Base-by-base conservation (phyloP, 257 asterid genomes). In the Salvia miltiorrhiza region DNA sequence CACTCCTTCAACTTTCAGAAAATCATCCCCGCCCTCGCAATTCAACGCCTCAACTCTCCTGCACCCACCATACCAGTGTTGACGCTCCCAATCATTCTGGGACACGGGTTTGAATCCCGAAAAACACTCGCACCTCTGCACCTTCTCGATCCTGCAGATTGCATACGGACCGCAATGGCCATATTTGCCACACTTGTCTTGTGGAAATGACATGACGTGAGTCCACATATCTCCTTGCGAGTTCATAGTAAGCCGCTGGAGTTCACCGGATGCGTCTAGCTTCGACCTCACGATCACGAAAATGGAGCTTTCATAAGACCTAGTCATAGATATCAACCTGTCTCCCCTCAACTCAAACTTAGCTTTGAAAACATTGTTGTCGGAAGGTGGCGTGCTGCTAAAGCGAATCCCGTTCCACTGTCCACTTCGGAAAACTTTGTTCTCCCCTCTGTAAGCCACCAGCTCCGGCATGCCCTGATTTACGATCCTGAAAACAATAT, bases 331-430 rank as follows among this genome's bases (percentile, higher is more conserved):
- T 11, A 65, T 23, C 57, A 67, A 4, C 28, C 19, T 39, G 13
- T 41, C 75, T 60, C 2, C 20, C 8, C 20, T 17, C 24, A 72
- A 41, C 10, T 1, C 53, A 13, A 30, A 0, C 0, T 20, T 28
- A 5, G 59, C 30, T 1, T 20, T 32, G 13, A 26, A 54, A 14
- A n/a, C 12, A 7, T 23, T 12, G 26, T 12, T 66, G 3, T 66
- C 62, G 19, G 37, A n/a, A 6, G 19, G 19, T 17, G 74, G 76
- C 0, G 5, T 3, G 5, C 82, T 71, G 28, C 33, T 16, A 0
- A 81, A 71, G 39, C 16, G 54, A 5, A 67, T 32, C 24, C 86
- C 83, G 4, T 78, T 78, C 83, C 83, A 21, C 30, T 65, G 62
- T 10, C 85, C 85, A 11, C 14, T 30, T 0, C 82, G 73, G 6